These are phyloP conservation scores for Fusarium poae DNA, from an alignment of 2,329 filamentous ascomycete species.

Conservation along the genomic window DNA sequence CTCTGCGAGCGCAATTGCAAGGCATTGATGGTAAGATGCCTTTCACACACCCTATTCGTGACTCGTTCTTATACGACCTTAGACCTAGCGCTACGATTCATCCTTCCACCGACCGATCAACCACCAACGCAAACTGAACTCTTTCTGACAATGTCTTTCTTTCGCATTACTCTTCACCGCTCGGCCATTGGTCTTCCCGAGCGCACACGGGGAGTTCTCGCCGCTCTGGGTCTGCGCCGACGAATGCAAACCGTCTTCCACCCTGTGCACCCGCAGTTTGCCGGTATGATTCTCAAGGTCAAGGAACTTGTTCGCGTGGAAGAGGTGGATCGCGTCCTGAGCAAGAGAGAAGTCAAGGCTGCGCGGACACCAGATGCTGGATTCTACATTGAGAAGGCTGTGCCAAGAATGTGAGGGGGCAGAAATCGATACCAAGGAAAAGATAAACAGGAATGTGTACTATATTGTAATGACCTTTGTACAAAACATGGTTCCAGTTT, in stretches of 20 bases:
- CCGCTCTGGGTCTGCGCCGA: constrained; percentile 86
- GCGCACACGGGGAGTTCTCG: constrained; percentile 83
- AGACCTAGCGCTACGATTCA: constrained; percentile 31
- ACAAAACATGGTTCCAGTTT: constrained; percentile 37
- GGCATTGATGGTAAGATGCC: constrained; percentile 10
- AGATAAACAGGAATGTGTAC: constrained; percentile 43
- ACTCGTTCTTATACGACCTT: constrained; percentile 16
- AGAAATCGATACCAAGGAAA: constrained; percentile 5
- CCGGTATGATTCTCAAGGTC: constrained; percentile 92
- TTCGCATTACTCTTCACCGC: constrained; percentile 91
- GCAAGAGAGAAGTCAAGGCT: constrained; percentile 75
- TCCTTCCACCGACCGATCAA: background rate
- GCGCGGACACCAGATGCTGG: constrained; percentile 81
- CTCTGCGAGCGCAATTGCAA: constrained; percentile 7
- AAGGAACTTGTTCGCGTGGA: constrained; percentile 90
- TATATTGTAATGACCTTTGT: constrained; percentile 52
- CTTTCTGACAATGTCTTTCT: constrained; percentile 74
- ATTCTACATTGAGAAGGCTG: constrained; percentile 79
- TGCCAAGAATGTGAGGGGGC: constrained; percentile 42
- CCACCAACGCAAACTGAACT: background rate
- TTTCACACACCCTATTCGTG: background rate
- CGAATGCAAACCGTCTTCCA: constrained; percentile 91
- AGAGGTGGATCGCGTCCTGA: constrained; percentile 77
- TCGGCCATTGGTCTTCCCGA: constrained; percentile 89
- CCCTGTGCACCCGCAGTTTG: constrained; percentile 82